Percentiles rank a stretch among this genome's conserved stretches.
phyloP scores from a whole-genome alignment of 345 rosid genomes.

The Eucalyptus coolabah region DNA sequence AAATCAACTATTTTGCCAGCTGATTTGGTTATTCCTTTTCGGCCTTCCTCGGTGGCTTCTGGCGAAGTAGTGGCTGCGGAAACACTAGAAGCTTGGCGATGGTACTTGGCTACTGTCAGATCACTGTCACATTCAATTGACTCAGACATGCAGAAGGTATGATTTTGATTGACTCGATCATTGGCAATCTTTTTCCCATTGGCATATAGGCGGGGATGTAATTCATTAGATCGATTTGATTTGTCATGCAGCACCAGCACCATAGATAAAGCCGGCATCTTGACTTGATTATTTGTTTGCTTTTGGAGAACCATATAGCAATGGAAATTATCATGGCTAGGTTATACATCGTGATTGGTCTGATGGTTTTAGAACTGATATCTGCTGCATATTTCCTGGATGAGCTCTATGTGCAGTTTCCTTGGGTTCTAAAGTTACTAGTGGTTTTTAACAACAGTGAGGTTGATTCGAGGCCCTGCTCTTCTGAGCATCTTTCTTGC shows the following conservation, averaged over 20 bases:
- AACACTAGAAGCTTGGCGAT: conserved; percentile 66
- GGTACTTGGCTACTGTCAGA: conserved; percentile 73
- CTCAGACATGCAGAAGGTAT: conserved; percentile 71
- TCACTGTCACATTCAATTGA: conserved; percentile 59
- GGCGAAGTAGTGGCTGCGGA: conserved; percentile 27
- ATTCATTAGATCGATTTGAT: not conserved
- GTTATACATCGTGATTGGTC: not conserved
- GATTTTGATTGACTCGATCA: not conserved
- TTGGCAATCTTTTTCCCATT: not conserved
- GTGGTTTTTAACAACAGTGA: not conserved
- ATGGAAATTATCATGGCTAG: not conserved
- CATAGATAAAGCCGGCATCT: not conserved
- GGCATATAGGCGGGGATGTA: not conserved
- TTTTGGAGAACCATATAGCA: not conserved
- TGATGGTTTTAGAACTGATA: not conserved
- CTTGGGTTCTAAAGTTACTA: not conserved
- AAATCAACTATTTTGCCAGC: conserved; percentile 86
- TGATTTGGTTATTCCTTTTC: conserved; percentile 70
- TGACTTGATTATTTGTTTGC: not conserved
- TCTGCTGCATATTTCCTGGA: not conserved
- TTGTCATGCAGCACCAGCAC: not conserved
- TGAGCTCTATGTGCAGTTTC: not conserved
- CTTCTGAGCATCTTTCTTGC: not conserved
- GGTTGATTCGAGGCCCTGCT: not conserved
- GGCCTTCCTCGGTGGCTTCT: conserved; percentile 36